Conservation (phyloP, 257 asterid genomes). For the Anisodus tanguticus region DNA sequence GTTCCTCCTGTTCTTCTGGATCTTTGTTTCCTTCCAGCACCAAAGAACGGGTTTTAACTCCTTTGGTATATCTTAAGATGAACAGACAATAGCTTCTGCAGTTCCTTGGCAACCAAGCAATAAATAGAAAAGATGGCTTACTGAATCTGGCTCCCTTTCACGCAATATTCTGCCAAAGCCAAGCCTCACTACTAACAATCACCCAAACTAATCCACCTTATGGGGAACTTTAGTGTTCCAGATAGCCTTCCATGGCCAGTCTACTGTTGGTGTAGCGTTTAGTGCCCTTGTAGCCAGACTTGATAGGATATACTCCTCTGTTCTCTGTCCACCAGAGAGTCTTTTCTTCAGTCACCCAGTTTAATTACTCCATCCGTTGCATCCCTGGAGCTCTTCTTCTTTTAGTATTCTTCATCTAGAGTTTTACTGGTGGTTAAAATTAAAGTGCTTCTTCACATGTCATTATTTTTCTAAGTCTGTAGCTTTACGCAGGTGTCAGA, state of each 20-base stretch:
- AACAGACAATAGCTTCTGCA: background rate
- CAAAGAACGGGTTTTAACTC: slow-evolving; percentile 10
- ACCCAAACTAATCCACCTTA: slow-evolving; percentile 8
- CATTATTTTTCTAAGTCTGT: slow-evolving; percentile 24
- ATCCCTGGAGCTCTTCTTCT: background rate
- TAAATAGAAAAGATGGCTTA: background rate
- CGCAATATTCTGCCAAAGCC: slow-evolving; percentile 9
- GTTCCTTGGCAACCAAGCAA: background rate
- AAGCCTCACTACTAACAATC: slow-evolving; percentile 5
- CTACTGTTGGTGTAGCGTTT: slow-evolving; percentile 19
- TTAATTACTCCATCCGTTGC: background rate
- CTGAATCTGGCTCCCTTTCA: slow-evolving; percentile 14
- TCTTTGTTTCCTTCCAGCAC: slow-evolving; percentile 12
- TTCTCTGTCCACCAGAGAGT: background rate
- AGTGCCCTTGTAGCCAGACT: slow-evolving; percentile 15
- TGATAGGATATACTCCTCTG: background rate
- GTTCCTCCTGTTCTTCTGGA: slow-evolving; percentile 15
- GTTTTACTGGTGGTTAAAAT: background rate
- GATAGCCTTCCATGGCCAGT: slow-evolving; percentile 3
- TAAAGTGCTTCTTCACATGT: slow-evolving; percentile 1
- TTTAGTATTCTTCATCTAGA: slow-evolving; percentile 9
- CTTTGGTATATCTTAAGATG: slow-evolving; percentile 15
- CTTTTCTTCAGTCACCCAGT: slow-evolving; percentile 22
- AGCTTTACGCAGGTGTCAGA: slow-evolving; percentile 75
- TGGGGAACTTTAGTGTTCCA: slow-evolving; percentile 21